A percentile compares a stretch with the other conserved stretches of the same genome.
Evolutionary conservation across 176 grass and related monocot species (phyloP).

Genomic region (Ananas comosus): DNA sequence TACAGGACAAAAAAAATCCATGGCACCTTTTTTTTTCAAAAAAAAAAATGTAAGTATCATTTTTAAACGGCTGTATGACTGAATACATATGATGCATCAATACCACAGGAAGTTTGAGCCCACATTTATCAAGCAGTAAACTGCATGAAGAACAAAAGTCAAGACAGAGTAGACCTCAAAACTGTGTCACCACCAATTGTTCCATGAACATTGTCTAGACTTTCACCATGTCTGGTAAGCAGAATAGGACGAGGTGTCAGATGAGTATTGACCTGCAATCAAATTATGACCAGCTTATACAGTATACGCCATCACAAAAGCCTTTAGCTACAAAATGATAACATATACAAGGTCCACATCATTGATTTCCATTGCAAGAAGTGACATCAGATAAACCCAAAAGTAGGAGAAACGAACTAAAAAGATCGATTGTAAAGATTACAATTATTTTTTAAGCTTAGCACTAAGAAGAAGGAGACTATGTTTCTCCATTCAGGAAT

Average conservation of each 20-base stretch:
- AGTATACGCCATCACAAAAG: no score
- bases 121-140: background rate
- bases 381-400: no score
- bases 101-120: background rate
- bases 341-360: no score
- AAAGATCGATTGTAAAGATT: no score
- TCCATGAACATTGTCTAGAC: conserved; percentile 89
- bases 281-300: conserved; percentile 15
- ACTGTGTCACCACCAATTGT: conserved; percentile 85
- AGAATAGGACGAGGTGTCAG: conserved; percentile 92
- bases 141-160: conserved; percentile 11
- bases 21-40: background rate
- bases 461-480: no score
- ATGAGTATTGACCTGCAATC: conserved; percentile 92
- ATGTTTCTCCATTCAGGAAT: no score
- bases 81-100: background rate
- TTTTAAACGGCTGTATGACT: background rate
- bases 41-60: background rate
- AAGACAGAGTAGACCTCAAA: conserved; percentile 57
- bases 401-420: no score
- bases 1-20: background rate
- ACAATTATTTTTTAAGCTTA: no score
- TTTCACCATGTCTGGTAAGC: conserved; percentile 94
- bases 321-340: no score
- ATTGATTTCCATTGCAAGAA: no score